Conservation (phyloP, 1,284 basidiomycete species). For the Irpex sp. region DNA sequence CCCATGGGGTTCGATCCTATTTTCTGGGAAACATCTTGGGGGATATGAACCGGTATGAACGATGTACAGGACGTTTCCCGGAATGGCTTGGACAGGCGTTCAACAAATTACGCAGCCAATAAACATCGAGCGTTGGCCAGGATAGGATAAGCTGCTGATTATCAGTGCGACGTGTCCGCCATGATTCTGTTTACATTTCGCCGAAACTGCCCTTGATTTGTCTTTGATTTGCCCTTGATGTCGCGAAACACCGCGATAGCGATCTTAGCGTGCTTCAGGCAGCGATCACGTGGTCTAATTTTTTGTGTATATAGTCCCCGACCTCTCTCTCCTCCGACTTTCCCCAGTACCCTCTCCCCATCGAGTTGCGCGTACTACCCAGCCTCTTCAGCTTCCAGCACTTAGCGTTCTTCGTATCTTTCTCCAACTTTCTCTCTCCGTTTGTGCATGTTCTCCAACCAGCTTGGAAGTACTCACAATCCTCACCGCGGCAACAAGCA, state of each 20-base stretch:
- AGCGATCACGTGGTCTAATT: neutral
- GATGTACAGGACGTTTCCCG: neutral
- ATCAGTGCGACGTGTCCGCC: neutral
- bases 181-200: neutral
- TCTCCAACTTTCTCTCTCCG: constrained; percentile 14
- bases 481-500: constrained; percentile 74
- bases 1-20: neutral
- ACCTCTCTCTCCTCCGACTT: neutral
- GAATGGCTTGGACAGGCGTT: neutral
- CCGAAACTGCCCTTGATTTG: neutral
- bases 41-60: neutral
- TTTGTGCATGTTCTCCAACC: constrained; percentile 84
- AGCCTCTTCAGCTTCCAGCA: neutral
- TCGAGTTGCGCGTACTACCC: neutral
- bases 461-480: constrained; percentile 78
- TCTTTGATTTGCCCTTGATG: neutral
- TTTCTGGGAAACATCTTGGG: neutral
- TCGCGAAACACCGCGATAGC: neutral
- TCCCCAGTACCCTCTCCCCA: neutral
- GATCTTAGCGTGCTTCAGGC: neutral
- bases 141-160: neutral
- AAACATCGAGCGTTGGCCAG: neutral
- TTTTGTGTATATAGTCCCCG: neutral
- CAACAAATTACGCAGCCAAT: neutral
- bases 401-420: neutral